A percentile compares a stretch with the other conserved stretches of the same genome.
phyloP scores from a whole-genome alignment of 352 stramenopile species.

The Globisporangium cystogenes region DNA sequence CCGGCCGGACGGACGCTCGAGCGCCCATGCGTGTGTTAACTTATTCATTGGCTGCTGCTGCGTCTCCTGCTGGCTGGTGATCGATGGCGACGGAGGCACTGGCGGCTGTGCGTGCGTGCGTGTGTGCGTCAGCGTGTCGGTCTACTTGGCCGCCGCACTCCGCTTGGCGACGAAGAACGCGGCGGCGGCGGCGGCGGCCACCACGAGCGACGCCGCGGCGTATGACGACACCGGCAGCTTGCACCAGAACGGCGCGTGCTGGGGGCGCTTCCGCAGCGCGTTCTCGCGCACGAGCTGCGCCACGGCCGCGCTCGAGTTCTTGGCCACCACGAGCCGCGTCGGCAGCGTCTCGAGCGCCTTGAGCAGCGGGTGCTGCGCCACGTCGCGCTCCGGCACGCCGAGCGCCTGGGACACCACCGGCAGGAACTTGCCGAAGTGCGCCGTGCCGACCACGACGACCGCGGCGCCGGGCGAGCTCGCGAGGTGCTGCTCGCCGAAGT shows the following conservation, averaged over 20 bases:
- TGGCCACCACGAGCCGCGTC: conserved; percentile 49
- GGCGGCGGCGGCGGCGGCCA: conserved; percentile 20
- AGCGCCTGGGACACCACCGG: conserved; percentile 90
- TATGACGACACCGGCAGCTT: conserved; percentile 19
- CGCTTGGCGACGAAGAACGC: conserved; percentile 41
- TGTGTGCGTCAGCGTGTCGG: too few relatives aligned
- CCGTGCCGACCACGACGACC: conserved; percentile 95
- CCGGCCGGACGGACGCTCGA: too few relatives aligned
- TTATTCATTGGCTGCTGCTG: neutral
- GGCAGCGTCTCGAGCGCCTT: conserved; percentile 68
- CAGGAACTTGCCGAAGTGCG: conserved; percentile 98
- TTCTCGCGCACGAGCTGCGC: conserved; percentile 55
- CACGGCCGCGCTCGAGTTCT: conserved; percentile 60
- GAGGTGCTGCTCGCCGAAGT: conserved; percentile 54
- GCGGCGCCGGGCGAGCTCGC: conserved; percentile 48
- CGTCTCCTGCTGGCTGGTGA: neutral
- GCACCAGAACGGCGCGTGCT: conserved; percentile 7
- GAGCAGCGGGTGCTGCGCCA: conserved; percentile 73
- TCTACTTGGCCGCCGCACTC: conserved; percentile 22
- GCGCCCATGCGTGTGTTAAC: neutral
- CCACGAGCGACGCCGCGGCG: conserved; percentile 26
- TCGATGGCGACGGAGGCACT: too few relatives aligned
- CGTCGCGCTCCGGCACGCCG: conserved; percentile 49
- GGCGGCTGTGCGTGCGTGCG: too few relatives aligned
- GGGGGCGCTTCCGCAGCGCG: conserved; percentile 2